phyloP scores from a whole-genome alignment of 2,329 filamentous ascomycete species.

The Apiospora sp. region DNA sequence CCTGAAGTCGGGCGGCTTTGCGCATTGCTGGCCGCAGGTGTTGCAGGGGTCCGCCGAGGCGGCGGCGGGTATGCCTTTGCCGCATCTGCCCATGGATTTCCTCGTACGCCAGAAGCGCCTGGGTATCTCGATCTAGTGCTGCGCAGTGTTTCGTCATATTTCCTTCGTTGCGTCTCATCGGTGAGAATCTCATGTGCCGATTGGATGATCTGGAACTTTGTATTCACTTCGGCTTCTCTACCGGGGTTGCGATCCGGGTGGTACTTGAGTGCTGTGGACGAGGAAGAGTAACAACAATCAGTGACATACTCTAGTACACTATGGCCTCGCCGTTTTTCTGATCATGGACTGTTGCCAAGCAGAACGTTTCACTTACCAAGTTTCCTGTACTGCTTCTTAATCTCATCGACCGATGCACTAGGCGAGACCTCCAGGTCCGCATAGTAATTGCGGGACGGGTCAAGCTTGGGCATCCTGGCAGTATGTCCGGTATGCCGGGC shows the following conservation, averaged over 20 bases:
- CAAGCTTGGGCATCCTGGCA: conserved; percentile 71
- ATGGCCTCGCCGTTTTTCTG: neutral
- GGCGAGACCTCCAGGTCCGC: conserved; percentile 78
- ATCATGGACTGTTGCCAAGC: neutral
- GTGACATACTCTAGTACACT: conserved; percentile 22
- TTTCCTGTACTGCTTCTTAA: conserved; percentile 88
- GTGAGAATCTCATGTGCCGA: conserved; percentile 79
- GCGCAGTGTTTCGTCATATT: conserved; percentile 59
- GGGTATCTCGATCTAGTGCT: conserved; percentile 50
- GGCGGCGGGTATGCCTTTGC: conserved; percentile 59
- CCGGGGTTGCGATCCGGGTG: conserved; percentile 92
- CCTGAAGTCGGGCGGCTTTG: conserved; percentile 44
- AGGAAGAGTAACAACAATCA: conserved; percentile 36
- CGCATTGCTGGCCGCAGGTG: conserved; percentile 25
- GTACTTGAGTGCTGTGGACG: conserved; percentile 73
- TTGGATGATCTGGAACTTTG: conserved; percentile 87
- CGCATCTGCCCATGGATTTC: conserved; percentile 64
- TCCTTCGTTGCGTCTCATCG: conserved; percentile 57
- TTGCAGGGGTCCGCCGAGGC: conserved; percentile 46
- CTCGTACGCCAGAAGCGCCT: conserved; percentile 61
- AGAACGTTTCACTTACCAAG: conserved; percentile 63
- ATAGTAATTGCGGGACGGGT: conserved; percentile 81
- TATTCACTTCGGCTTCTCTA: conserved; percentile 78
- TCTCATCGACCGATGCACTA: conserved; percentile 74
- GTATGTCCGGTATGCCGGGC: conserved; percentile 18